Evolutionary conservation across 495 filamentous ascomycete species (phyloP).

Genomic region (Margaritispora aquatica): DNA sequence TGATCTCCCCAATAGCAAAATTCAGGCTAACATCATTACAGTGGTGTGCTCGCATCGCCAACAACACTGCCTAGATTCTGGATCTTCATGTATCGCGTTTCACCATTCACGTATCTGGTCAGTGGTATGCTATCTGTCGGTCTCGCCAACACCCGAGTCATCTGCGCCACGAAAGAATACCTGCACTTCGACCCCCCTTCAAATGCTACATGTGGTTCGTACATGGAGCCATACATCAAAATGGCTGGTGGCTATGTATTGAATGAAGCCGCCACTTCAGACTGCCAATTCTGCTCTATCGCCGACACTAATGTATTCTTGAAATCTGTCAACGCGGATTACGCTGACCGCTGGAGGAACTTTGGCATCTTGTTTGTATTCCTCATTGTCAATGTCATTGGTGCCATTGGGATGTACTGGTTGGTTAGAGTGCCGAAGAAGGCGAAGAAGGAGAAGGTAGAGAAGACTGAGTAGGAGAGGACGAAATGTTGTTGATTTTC

Average conservation of each 20-base stretch:
- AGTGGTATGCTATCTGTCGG: constrained; percentile 55
- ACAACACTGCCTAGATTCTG: constrained; percentile 61
- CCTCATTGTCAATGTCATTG: constrained; percentile 71
- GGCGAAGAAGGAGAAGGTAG: constrained; percentile 28
- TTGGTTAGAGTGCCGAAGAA: constrained; percentile 70
- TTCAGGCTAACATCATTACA: too few species aligned
- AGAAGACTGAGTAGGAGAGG: constrained; percentile 1
- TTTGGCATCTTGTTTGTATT: constrained; percentile 48
- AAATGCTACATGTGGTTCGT: constrained; percentile 50
- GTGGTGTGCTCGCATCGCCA: constrained; percentile 32
- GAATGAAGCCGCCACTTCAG: constrained; percentile 36
- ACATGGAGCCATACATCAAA: constrained; percentile 45
- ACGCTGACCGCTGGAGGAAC: constrained; percentile 32
- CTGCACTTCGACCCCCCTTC: constrained; percentile 46
- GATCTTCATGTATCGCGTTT: constrained; percentile 80
- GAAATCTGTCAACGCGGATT: constrained; percentile 38
- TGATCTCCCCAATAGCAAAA: too few species aligned
- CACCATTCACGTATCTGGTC: constrained; percentile 69
- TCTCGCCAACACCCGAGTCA: constrained; percentile 50
- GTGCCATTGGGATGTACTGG: constrained; percentile 72
- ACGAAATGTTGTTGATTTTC: background rate
- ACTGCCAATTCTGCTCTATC: constrained; percentile 59
- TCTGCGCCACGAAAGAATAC: constrained; percentile 57
- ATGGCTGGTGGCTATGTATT: constrained; percentile 45
- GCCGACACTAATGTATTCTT: constrained; percentile 59